Evolutionary conservation across 371 early-diverging fungal species (phyloP), one percentile per base, ranked within the genome.

Genomic region (Cokeromyces recurvatus): DNA sequence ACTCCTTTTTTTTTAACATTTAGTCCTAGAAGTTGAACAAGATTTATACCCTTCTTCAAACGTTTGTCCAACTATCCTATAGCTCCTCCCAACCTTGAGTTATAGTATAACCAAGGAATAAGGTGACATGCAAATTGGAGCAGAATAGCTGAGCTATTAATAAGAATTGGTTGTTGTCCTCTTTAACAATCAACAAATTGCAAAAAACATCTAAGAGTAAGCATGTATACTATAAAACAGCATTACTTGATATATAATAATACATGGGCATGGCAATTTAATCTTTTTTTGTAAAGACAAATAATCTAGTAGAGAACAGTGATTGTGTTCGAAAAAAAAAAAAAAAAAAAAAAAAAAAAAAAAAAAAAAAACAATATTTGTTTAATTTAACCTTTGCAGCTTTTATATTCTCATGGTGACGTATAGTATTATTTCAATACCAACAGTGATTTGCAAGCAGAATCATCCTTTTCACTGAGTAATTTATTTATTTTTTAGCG

Each of bases 211-310:
- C 21, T 21, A 34, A 34, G 23, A 23, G 23, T 38, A 38, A 38
- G 39, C 39, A 23, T 12, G 12, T 38, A 15, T 43, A 27, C 15
- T 43, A 43, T 43, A 29, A 27, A 29, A 43, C 19, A 43, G 19
- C 17, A 17, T 43, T 31, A 43, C 17, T 19, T 14, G 9, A 43
- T 43, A 43, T 43, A 31, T 29, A 32, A 29, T 32, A 43, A 43
- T 32, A 43, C 31, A 32, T 4, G 20, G 43, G 32, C 17, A 43
- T 43, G 32, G 20, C 20, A 9, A 17, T 32, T 43, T 43, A 32
- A 43, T 32, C 43, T 31, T 43, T n/a, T 43, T 43, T 41, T 32
- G 17, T 43, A 32, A 43, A 6, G 32, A 43, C 43, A 43, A 43
- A 43, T 29, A 43, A 29, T 29, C 32, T 32, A 43, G 32, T 43